Evolutionary conservation across 2,329 filamentous ascomycete genomes (phyloP), one percentile per base, ranked within the genome.

Genomic region (Albophoma yamanashiensis): DNA sequence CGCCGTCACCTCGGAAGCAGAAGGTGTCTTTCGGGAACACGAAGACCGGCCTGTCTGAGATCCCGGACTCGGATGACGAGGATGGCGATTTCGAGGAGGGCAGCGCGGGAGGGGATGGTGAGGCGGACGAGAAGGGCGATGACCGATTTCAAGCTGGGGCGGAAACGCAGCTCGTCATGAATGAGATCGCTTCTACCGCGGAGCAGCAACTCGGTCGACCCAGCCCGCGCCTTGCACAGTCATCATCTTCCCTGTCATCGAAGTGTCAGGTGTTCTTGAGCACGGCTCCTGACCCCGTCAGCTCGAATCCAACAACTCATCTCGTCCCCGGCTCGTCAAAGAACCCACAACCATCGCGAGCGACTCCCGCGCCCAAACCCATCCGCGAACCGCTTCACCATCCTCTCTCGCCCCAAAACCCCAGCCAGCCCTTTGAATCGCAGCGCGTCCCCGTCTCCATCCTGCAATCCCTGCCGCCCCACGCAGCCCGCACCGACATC

Each of bases 371-470:
- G 8, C 20, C 27, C 20, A 64, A 55, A 27, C 66, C 64, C 2
- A 59, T 67, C 20, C 73, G 71, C 55, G 67, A 64, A 47, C 72
- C 72, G 3, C 60, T 72, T 8, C 66, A 67, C 39, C 64, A 66
- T 25, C 62, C 67, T 25, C 34, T 61, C 7, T 56, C 60, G 17
- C 64, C 55, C 40, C 56, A 63, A 2, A 66, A 64, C n/a, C 69
- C 70, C 38, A 72, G 71, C 11, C 69, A 73, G 38, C 68, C 67
- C 11, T 60, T 71, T 39, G 73, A 75, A 59, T 75, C 74, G 11
- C 82, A 85, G 63, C 78, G 82, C 4, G 76, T 85, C 0, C 75
- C 81, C 1, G 70, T 80, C 4, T 73, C 79, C 25, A 70, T 78
- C 5, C 75, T 84, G n/a, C 74, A 75, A 25, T 67, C 71, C 7